Evolutionary conservation across 345 rosid genomes (phyloP).

Genomic region (Acer saccharum): DNA sequence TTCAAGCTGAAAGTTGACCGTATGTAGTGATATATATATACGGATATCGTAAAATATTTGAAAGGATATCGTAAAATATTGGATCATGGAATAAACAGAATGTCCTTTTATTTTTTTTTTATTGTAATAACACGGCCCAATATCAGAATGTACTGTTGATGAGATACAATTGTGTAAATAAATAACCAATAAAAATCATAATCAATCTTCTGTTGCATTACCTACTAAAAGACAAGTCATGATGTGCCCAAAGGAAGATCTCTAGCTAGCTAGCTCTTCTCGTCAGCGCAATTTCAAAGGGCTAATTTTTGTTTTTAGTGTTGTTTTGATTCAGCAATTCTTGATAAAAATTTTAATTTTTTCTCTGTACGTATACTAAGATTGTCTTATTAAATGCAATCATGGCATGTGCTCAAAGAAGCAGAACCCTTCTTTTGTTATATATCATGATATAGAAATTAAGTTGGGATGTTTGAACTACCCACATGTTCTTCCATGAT

Average conservation of each 20-base stretch:
- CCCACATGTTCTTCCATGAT: neutral
- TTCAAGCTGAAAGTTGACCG: too few relatives aligned
- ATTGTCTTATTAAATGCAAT: neutral
- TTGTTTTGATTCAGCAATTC: conserved; percentile 5
- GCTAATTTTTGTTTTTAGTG: conserved; percentile 1
- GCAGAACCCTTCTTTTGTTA: conserved; percentile 1
- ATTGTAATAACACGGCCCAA: too few relatives aligned
- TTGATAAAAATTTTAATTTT: neutral
- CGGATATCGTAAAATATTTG: too few relatives aligned
- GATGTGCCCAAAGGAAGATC: conserved; percentile 8
- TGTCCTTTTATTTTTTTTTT: too few relatives aligned
- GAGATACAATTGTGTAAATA: too few relatives aligned
- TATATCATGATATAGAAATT: neutral
- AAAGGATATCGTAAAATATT: too few relatives aligned
- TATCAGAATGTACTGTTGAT: neutral
- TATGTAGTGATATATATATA: too few relatives aligned
- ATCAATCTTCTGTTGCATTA: neutral
- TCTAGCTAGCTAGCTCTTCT: neutral
- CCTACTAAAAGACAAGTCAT: conserved; percentile 17
- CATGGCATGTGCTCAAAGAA: conserved; percentile 5
- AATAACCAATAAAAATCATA: neutral
- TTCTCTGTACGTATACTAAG: neutral
- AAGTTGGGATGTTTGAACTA: neutral
- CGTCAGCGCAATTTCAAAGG: neutral
- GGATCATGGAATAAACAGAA: too few relatives aligned